Conservation (phyloP, 2,329 filamentous ascomycete species). For the Verticillium albo-atrum region DNA sequence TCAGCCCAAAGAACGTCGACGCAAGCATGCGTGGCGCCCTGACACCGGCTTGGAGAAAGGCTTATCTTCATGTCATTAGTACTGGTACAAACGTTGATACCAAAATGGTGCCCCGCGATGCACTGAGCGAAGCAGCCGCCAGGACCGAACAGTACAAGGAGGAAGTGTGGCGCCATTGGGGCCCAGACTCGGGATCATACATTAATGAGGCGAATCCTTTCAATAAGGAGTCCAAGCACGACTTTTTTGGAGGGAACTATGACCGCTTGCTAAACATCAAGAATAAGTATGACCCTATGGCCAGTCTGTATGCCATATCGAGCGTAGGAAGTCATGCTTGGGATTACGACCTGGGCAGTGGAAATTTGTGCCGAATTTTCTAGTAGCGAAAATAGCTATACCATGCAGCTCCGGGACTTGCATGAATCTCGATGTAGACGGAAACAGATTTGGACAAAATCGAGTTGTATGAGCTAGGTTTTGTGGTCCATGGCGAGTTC, state of each 20-base stretch:
- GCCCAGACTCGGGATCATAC: slow-evolving; percentile 16
- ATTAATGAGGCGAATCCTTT: slow-evolving; percentile 35
- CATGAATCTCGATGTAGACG: no score
- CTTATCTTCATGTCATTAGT: slow-evolving; percentile 4
- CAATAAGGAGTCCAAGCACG: slow-evolving; percentile 2
- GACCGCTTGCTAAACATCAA: no score
- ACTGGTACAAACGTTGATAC: not conserved
- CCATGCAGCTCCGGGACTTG: no score
- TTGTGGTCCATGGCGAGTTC: no score
- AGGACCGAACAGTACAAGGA: slow-evolving; percentile 1
- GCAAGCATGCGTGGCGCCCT: slow-evolving; percentile 4
- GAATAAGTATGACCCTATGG: not conserved
- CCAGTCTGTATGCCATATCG: slow-evolving; percentile 9
- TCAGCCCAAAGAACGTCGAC: slow-evolving; percentile 1
- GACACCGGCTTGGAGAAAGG: slow-evolving; percentile 1
- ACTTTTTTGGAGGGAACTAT: no score
- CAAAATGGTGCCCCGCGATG: no score
- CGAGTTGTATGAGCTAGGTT: no score
- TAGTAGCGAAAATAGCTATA: no score
- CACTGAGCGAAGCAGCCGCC: no score
- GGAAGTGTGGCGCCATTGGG: slow-evolving; percentile 6
- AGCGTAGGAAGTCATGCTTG: slow-evolving; percentile 9
- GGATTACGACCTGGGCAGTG: not conserved
- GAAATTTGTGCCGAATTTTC: no score
- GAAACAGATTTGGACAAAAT: no score